Evolutionary conservation across 306 rosid species (phyloP).

Genomic region (Herpetospermum pedunculosum): DNA sequence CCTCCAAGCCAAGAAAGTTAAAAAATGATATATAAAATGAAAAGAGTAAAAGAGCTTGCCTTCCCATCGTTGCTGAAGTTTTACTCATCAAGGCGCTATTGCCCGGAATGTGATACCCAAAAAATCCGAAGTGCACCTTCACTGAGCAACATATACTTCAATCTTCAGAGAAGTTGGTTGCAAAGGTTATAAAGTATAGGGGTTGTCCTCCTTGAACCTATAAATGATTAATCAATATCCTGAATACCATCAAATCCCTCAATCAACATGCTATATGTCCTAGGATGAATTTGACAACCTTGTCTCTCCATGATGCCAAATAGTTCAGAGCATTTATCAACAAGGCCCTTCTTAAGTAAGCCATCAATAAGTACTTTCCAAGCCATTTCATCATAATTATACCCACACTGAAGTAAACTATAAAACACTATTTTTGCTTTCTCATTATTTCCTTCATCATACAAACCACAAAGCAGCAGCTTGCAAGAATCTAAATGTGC

Average conservation of each 20-base stretch:
- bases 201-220: background rate
- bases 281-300: slow-evolving; percentile 61
- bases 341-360: slow-evolving; percentile 46
- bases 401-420: slow-evolving; percentile 36
- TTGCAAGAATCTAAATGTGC: slow-evolving; percentile 57
- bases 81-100: background rate
- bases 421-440: slow-evolving; percentile 51
- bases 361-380: slow-evolving; percentile 85
- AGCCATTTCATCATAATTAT: slow-evolving; percentile 68
- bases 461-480: slow-evolving; percentile 59
- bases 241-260: slow-evolving; percentile 33
- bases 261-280: slow-evolving; percentile 52
- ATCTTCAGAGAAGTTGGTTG: background rate
- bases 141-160: background rate
- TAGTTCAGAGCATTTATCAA: slow-evolving; percentile 48
- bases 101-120: background rate
- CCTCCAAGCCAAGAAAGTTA: slow-evolving; percentile 1
- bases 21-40: background rate
- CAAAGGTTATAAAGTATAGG: background rate
- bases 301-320: slow-evolving; percentile 42
- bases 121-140: background rate
- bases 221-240: slow-evolving; percentile 5
- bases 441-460: slow-evolving; percentile 36
- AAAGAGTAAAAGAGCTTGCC: slow-evolving; percentile 1
- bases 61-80: background rate